Evolutionary conservation across 2,329 filamentous ascomycete genomes (phyloP).

Genomic region (Hypoxylon sp.): DNA sequence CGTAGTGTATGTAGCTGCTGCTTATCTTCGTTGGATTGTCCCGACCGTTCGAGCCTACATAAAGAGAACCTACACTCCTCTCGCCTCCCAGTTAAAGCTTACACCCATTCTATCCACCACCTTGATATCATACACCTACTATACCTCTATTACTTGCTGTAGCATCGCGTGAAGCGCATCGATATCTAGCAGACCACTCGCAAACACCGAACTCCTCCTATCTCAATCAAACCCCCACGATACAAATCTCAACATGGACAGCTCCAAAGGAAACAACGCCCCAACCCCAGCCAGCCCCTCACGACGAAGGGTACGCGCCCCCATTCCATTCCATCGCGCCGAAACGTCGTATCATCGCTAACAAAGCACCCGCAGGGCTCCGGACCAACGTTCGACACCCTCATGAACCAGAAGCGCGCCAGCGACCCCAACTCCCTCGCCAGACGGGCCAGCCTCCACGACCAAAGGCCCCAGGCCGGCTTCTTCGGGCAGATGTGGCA

Average conservation of each 20-base stretch:
- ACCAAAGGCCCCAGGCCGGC: conserved; percentile 64
- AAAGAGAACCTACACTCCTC: conserved; percentile 28
- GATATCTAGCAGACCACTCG: conserved; percentile 8
- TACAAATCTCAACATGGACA: conserved; percentile 44
- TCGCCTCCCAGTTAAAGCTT: neutral
- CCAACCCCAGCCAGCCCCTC: conserved; percentile 31
- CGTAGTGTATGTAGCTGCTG: neutral
- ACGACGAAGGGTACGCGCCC: conserved; percentile 45
- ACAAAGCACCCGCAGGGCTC: conserved; percentile 55
- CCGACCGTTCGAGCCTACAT: too few relatives aligned
- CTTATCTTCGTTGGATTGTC: conserved; percentile 26
- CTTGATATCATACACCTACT: neutral
- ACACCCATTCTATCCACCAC: neutral
- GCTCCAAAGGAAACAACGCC: conserved; percentile 32
- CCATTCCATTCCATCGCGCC: neutral
- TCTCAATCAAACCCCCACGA: neutral
- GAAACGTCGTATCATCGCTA: conserved; percentile 12
- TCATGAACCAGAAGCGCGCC: conserved; percentile 64
- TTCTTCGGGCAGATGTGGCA: conserved; percentile 69
- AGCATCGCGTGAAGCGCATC: conserved; percentile 11
- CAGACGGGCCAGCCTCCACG: conserved; percentile 67
- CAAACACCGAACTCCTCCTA: neutral
- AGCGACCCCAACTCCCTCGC: conserved; percentile 57
- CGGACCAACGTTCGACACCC: conserved; percentile 64
- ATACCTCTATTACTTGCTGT: neutral